Percentiles rank a stretch among this genome's conserved stretches.
Evolutionary conservation across 2,329 filamentous ascomycete genomes (phyloP).

Genomic region (Elsinoe necatrix): DNA sequence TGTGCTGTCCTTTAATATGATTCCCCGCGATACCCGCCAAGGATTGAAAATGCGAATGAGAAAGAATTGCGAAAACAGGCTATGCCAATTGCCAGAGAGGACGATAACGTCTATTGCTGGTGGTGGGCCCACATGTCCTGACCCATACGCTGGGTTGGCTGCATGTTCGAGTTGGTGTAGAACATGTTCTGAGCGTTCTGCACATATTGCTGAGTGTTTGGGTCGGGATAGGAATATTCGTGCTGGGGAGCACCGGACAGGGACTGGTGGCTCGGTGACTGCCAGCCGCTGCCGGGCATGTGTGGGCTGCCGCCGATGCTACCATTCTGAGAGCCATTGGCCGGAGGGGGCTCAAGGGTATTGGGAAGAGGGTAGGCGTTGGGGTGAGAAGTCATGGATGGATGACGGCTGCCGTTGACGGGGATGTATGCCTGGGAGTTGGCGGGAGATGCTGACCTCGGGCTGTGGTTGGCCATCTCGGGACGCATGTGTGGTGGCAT

Average conservation of each 20-base stretch:
- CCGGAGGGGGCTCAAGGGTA: constrained; percentile 73
- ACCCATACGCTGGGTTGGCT: constrained; percentile 53
- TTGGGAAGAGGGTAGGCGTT: constrained; percentile 48
- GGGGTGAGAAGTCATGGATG: constrained; percentile 74
- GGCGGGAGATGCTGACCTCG: constrained; percentile 53
- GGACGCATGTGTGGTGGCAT: constrained; percentile 74
- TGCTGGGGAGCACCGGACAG: constrained; percentile 56
- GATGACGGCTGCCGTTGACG: constrained; percentile 45
- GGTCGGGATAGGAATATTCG: constrained; percentile 79
- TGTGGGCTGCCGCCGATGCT: constrained; percentile 82
- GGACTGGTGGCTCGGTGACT: constrained; percentile 67
- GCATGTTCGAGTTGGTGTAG: constrained; percentile 59
- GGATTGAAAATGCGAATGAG: neutral
- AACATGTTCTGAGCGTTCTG: constrained; percentile 62
- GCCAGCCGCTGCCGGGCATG: constrained; percentile 73
- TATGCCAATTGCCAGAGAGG: neutral
- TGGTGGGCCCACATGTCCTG: constrained; percentile 49
- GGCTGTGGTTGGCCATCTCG: constrained; percentile 63
- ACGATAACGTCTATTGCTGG: constrained; percentile 23
- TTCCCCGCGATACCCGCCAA: constrained; percentile 4
- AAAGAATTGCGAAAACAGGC: neutral
- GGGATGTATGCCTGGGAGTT: constrained; percentile 54
- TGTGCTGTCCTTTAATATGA: neutral
- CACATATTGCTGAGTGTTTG: constrained; percentile 40
- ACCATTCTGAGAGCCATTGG: constrained; percentile 62